Conservation (phyloP, 2,329 filamentous ascomycete species). For the Penicillium sclerotiorum region DNA sequence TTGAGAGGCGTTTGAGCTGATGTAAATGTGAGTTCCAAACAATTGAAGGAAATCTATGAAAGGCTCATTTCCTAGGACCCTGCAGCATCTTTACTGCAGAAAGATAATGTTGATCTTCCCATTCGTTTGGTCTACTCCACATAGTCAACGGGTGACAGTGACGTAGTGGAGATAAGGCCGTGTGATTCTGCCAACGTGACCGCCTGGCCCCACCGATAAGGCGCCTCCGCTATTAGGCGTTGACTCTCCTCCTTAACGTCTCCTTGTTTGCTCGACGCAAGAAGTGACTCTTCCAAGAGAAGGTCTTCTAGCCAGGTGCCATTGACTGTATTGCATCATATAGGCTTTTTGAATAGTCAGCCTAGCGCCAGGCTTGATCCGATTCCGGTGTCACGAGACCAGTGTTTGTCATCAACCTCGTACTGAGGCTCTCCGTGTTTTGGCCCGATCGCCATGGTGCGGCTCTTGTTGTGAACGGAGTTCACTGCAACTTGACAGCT, state of each 20-base stretch:
- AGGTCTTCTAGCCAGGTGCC: too few relatives aligned
- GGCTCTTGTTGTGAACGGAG: background rate
- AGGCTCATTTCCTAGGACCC: too few relatives aligned
- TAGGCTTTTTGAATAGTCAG: too few relatives aligned
- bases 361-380: background rate
- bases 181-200: slow-evolving; percentile 2
- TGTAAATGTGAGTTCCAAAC: background rate
- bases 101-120: too few relatives aligned
- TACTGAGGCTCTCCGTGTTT: background rate
- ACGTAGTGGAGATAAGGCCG: slow-evolving; percentile 9
- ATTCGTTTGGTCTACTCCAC: too few relatives aligned
- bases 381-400: background rate
- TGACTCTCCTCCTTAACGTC: background rate
- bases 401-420: background rate
- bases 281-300: background rate
- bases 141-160: background rate
- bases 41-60: background rate
- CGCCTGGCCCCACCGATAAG: slow-evolving; percentile 17
- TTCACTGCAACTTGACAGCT: background rate
- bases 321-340: background rate
- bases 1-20: background rate
- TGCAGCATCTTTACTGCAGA: too few relatives aligned
- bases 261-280: slow-evolving; percentile 3
- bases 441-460: background rate
- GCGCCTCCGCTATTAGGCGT: slow-evolving; percentile 3